Percentiles rank a stretch among this genome's conserved stretches.
These are phyloP conservation scores for Mortierella sp. DNA, from an alignment of 371 early-diverging fungal species.

Conservation along the genomic window DNA sequence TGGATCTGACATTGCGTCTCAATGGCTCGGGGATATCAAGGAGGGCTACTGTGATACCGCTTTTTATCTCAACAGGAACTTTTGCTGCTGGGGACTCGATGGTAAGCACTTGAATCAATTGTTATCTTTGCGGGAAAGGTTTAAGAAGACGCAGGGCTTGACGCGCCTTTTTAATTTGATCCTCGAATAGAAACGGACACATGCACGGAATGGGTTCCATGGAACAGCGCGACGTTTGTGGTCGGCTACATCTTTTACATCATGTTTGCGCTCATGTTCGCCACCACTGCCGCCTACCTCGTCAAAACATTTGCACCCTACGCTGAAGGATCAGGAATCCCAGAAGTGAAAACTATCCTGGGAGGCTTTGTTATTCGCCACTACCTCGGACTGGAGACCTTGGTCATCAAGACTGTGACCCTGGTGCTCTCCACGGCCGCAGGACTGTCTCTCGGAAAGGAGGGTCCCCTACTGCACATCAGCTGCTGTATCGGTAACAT, in stretches of 20 bases:
- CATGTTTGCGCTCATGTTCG: conserved; percentile 63
- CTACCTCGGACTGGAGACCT: conserved; percentile 80
- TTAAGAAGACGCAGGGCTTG: neutral
- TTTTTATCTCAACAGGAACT: conserved; percentile 88
- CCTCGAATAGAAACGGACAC: conserved; percentile 37
- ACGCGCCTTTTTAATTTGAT: neutral
- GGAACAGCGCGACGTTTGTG: conserved; percentile 61
- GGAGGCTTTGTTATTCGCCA: conserved; percentile 88
- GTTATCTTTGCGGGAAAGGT: conserved; percentile 13
- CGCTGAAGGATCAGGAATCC: conserved; percentile 85
- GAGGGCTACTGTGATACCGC: conserved; percentile 88
- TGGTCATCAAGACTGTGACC: conserved; percentile 79
- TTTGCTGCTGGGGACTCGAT: conserved; percentile 90
- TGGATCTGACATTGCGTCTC: conserved; percentile 84
- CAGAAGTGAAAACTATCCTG: conserved; percentile 89
- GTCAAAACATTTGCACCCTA: conserved; percentile 83
- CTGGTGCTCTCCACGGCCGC: conserved; percentile 77
- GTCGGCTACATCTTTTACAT: conserved; percentile 57
- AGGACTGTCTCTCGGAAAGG: conserved; percentile 84
- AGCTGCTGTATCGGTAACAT: conserved; percentile 85
- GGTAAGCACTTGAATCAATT: conserved; percentile 51
- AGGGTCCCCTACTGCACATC: conserved; percentile 89
- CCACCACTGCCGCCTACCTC: conserved; percentile 60
- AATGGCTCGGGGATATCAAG: conserved; percentile 85
- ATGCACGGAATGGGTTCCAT: conserved; percentile 68